phyloP scores from a whole-genome alignment of 805 yeast species.

The Candida hispaniensis region DNA sequence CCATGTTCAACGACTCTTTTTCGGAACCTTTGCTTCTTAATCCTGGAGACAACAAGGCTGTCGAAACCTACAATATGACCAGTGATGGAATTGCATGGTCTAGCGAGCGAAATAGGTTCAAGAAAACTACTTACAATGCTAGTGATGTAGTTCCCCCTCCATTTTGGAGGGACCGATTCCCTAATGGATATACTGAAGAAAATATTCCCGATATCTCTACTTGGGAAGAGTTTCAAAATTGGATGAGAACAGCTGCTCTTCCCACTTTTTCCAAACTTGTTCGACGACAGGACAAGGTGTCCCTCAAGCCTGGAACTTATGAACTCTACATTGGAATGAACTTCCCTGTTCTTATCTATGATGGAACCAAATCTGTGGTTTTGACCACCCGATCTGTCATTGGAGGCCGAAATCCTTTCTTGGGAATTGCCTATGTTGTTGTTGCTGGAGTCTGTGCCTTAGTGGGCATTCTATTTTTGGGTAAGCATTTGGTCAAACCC shows the following conservation, averaged over 20 bases:
- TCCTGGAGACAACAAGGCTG: conserved; percentile 25
- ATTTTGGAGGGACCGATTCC: conserved; percentile 70
- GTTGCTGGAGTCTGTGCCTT: conserved; percentile 69
- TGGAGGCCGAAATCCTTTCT: conserved; percentile 78
- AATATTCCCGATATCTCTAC: conserved; percentile 65
- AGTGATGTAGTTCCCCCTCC: conserved; percentile 85
- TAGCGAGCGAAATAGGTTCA: conserved; percentile 60
- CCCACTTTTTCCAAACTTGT: conserved; percentile 83
- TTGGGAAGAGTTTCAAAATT: conserved; percentile 83
- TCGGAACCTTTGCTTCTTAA: conserved; percentile 36
- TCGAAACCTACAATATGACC: conserved; percentile 33
- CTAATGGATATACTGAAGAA: conserved; percentile 77
- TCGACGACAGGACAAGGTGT: conserved; percentile 51
- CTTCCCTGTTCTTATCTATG: conserved; percentile 72
- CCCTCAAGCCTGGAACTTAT: conserved; percentile 58
- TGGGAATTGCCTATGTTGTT: conserved; percentile 76
- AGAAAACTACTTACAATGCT: conserved; percentile 57
- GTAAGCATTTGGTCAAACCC: conserved; percentile 78
- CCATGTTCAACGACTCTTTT: conserved; percentile 82
- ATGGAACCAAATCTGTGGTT: conserved; percentile 80
- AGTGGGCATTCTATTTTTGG: conserved; percentile 62
- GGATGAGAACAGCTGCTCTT: conserved; percentile 97
- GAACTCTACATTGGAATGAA: conserved; percentile 56
- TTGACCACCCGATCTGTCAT: conserved; percentile 70
- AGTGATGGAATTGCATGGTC: conserved; percentile 73